Percentiles rank a stretch among this genome's conserved stretches.
These are phyloP conservation scores for Fragaria nilgerrensis DNA, from an alignment of 306 rosid species.

Conservation along the genomic window DNA sequence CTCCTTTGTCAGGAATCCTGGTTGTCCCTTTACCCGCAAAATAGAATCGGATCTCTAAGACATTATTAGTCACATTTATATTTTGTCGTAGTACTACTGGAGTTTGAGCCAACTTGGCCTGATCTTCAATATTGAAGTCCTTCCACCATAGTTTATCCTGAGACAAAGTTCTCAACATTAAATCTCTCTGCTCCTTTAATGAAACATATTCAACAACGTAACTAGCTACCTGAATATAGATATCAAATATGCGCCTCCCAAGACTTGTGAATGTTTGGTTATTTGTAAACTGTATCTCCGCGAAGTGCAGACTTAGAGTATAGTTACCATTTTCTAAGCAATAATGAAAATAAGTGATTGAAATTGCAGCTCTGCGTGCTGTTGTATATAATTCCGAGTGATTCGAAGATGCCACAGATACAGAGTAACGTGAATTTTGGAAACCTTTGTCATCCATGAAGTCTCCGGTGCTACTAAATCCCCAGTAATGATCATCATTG, in stretches of 20 bases:
- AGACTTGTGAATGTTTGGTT: constrained; percentile 46
- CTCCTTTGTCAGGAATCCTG: constrained; percentile 59
- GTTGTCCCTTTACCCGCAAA: constrained; percentile 64
- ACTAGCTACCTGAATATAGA: constrained; percentile 60
- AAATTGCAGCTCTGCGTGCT: constrained; percentile 56
- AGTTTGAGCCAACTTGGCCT: constrained; percentile 39
- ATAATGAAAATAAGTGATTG: constrained; percentile 65
- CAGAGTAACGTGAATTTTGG: constrained; percentile 36
- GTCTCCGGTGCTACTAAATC: constrained; percentile 48
- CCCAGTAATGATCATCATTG: constrained; percentile 22
- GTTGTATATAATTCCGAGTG: constrained; percentile 45
- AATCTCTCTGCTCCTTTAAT: constrained; percentile 17
- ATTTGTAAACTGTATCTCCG: constrained; percentile 61
- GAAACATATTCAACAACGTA: background rate
- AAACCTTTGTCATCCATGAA: constrained; percentile 31
- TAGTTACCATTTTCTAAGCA: constrained; percentile 73
- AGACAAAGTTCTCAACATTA: constrained; percentile 15
- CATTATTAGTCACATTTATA: constrained; percentile 40
- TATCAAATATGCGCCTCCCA: constrained; percentile 59
- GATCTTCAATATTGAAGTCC: constrained; percentile 56
- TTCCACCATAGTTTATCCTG: constrained; percentile 48
- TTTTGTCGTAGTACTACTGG: constrained; percentile 33
- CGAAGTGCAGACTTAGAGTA: constrained; percentile 56
- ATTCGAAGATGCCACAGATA: constrained; percentile 36
- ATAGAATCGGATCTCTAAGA: constrained; percentile 57